Evolutionary conservation across 495 filamentous ascomycete genomes (phyloP).

Genomic region (Lepraria neglecta): DNA sequence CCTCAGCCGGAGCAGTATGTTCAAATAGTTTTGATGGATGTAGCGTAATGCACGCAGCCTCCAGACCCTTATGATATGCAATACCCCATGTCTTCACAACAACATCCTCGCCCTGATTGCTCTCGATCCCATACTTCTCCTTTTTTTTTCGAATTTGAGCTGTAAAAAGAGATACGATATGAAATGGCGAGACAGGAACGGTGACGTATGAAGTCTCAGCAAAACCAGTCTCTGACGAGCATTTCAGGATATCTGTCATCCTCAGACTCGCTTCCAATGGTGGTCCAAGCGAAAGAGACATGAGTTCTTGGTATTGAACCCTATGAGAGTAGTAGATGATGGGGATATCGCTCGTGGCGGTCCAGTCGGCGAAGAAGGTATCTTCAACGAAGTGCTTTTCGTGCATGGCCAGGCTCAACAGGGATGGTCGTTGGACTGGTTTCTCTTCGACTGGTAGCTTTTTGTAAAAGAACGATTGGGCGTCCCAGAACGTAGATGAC

Average conservation of each 20-base stretch:
- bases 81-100: constrained; percentile 47
- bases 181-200: not conserved
- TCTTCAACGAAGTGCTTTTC: constrained; percentile 9
- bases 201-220: not conserved
- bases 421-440: constrained; percentile 7
- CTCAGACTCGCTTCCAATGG: not conserved
- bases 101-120: constrained; percentile 41
- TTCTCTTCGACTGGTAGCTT: not conserved
- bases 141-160: not conserved
- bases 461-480: not conserved
- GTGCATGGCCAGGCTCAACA: constrained; percentile 7
- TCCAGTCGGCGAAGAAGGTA: constrained; percentile 8
- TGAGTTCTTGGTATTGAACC: not conserved
- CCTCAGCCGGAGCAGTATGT: constrained; percentile 40
- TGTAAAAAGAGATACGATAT: not conserved
- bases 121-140: constrained; percentile 37
- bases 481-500: not conserved
- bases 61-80: constrained; percentile 36
- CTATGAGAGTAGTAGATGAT: constrained; percentile 8
- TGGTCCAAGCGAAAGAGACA: not conserved
- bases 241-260: not conserved
- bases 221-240: not conserved
- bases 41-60: constrained; percentile 40
- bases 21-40: constrained; percentile 51
- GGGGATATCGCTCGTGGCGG: not conserved